Conservation (phyloP, 371 early-diverging fungal species). For the Mortierella sp. region DNA sequence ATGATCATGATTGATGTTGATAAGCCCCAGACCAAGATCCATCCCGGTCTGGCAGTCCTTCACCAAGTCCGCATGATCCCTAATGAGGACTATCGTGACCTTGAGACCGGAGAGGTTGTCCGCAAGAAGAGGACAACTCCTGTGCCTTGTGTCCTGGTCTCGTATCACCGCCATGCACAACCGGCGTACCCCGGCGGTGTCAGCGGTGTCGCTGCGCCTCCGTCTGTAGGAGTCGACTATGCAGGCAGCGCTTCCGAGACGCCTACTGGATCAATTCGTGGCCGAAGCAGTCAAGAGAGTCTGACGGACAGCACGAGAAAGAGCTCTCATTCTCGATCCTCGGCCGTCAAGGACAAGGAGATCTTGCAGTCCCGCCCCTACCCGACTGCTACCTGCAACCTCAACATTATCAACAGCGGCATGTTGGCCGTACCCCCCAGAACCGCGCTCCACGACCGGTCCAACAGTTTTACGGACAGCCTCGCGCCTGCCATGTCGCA, state of each 20-base stretch:
- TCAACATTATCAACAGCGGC: slow-evolving; percentile 52
- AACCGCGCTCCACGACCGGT: slow-evolving; percentile 13
- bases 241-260: slow-evolving; percentile 28
- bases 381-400: slow-evolving; percentile 21
- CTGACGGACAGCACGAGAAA: slow-evolving; percentile 28
- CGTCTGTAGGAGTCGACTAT: slow-evolving; percentile 31
- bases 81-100: not conserved
- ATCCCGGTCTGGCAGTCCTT: slow-evolving; percentile 42
- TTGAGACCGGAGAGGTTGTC: not conserved
- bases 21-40: slow-evolving; percentile 40
- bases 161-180: slow-evolving; percentile 42
- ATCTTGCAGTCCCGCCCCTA: not conserved
- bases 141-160: slow-evolving; percentile 48
- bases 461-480: slow-evolving; percentile 12
- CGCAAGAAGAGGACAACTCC: not conserved
- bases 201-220: slow-evolving; percentile 38
- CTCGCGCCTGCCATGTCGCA: slow-evolving; percentile 1
- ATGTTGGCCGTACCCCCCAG: slow-evolving; percentile 42
- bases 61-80: slow-evolving; percentile 42
- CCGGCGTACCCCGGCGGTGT: slow-evolving; percentile 5
- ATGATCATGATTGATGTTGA: slow-evolving; percentile 56
- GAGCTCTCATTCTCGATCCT: not conserved
- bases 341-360: not conserved
- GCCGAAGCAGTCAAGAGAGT: slow-evolving; percentile 26
- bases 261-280: slow-evolving; percentile 12